These are phyloP conservation scores for Cryphonectria parasitica DNA, from an alignment of 2,329 filamentous ascomycete genomes.

Conservation along the genomic window DNA sequence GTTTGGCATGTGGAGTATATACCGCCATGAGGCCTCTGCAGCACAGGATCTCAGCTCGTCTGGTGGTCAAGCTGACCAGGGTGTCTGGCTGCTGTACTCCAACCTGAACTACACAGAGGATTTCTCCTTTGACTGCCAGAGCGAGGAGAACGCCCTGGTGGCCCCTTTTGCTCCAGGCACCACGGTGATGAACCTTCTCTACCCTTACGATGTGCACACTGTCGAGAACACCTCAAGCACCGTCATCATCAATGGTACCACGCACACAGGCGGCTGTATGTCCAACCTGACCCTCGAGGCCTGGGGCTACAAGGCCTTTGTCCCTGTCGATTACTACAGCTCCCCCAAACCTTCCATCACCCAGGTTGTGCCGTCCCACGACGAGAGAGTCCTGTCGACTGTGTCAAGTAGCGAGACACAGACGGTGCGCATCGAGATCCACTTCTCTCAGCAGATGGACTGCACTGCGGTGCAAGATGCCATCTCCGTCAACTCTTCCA, in stretches of 20 bases:
- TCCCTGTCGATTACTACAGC: conserved; percentile 55
- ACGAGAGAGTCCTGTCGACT: conserved; percentile 40
- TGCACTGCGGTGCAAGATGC: conserved; percentile 57
- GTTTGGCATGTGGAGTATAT: conserved; percentile 61
- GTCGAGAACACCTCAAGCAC: conserved; percentile 50
- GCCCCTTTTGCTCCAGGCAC: conserved; percentile 59
- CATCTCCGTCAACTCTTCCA: conserved; percentile 58
- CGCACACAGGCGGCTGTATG: conserved; percentile 58
- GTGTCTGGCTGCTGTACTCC: conserved; percentile 55
- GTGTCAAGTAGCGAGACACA: conserved; percentile 43
- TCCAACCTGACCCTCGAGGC: conserved; percentile 53
- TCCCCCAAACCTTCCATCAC: conserved; percentile 62
- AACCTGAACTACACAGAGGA: conserved; percentile 52
- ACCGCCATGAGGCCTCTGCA: conserved; percentile 52
- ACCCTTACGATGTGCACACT: conserved; percentile 60
- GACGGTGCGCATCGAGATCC: conserved; percentile 39
- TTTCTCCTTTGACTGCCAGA: conserved; percentile 60
- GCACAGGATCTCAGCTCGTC: conserved; percentile 57
- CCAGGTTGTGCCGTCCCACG: conserved; percentile 63
- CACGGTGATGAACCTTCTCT: conserved; percentile 66
- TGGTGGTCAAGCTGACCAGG: conserved; percentile 30
- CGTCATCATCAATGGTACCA: conserved; percentile 51
- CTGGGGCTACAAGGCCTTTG: conserved; percentile 64
- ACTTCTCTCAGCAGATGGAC: conserved; percentile 65
- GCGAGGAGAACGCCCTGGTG: conserved; percentile 53